phyloP scores from a whole-genome alignment of 345 rosid species.

The Noccaea caerulescens region DNA sequence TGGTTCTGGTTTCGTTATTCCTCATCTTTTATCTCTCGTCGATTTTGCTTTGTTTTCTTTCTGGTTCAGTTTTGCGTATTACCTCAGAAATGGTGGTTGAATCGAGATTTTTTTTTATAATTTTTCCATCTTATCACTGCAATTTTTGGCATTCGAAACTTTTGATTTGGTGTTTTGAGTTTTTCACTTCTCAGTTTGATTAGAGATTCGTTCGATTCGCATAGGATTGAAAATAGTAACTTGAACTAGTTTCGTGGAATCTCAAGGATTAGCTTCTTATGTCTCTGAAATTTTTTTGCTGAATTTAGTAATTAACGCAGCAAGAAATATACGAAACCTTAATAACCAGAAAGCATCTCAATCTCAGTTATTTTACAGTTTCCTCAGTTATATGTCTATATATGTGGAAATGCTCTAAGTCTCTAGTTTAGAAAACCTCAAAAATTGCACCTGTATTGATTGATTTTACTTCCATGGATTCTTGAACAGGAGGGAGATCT shows the following conservation, averaged over 20 bases:
- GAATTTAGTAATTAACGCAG: not conserved
- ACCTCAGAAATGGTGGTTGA: not conserved
- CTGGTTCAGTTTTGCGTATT: not conserved
- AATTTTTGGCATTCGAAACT: not conserved
- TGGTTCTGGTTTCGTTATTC: conserved; percentile 46
- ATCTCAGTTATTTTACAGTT: not conserved
- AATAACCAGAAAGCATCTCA: not conserved
- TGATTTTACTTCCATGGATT: conserved; percentile 17
- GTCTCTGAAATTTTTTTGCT: not conserved
- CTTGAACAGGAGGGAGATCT: conserved; percentile 31
- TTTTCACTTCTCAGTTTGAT: not conserved
- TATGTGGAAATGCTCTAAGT: conserved; percentile 4
- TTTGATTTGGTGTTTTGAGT: not conserved
- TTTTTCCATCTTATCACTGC: not conserved
- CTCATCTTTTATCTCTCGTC: not conserved
- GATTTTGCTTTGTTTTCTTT: not conserved
- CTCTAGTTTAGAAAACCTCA: not conserved
- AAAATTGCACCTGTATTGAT: conserved; percentile 15
- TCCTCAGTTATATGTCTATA: not conserved
- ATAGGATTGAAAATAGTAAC: not conserved
- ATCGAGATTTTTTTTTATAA: not conserved
- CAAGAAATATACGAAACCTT: not conserved
- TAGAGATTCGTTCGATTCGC: not conserved
- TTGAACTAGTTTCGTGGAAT: not conserved
- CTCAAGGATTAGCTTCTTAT: not conserved